Evolutionary conservation across 2,329 filamentous ascomycete species (phyloP).

Genomic region (Leptoxyphium fumago): DNA sequence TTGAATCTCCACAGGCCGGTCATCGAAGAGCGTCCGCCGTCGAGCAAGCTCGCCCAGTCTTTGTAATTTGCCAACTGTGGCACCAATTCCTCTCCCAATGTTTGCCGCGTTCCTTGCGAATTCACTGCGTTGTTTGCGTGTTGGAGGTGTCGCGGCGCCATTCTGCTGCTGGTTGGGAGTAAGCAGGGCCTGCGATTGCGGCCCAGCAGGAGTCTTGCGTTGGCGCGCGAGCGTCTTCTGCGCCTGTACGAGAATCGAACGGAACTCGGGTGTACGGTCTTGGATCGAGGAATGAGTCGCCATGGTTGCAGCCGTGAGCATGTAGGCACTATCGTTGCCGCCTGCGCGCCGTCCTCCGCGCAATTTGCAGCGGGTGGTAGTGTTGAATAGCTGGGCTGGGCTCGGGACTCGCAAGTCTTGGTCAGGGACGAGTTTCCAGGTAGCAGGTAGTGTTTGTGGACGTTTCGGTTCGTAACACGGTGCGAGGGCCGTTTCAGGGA

Average conservation of each 20-base stretch:
- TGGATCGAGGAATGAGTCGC: slow-evolving; percentile 59
- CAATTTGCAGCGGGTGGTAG: no score
- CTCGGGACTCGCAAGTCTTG: no score
- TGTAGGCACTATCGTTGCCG: neutral
- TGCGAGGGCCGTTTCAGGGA: no score
- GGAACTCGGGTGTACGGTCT: slow-evolving; percentile 92
- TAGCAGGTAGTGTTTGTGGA: no score
- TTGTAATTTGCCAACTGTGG: slow-evolving; percentile 88
- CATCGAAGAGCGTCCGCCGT: slow-evolving; percentile 92
- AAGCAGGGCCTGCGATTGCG: slow-evolving; percentile 20
- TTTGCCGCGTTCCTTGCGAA: slow-evolving; percentile 85
- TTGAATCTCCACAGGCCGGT: slow-evolving; percentile 90
- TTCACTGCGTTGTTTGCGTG: slow-evolving; percentile 51
- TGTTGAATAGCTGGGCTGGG: no score
- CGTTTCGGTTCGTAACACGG: no score
- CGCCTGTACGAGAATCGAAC: slow-evolving; percentile 72
- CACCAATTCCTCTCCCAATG: slow-evolving; percentile 80
- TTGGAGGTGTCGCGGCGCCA: slow-evolving; percentile 27
- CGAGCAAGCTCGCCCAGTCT: slow-evolving; percentile 89
- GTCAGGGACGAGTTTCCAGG: no score
- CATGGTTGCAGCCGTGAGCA: slow-evolving; percentile 24
- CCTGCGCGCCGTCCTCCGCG: no score
- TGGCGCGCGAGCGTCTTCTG: slow-evolving; percentile 48
- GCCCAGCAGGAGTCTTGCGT: slow-evolving; percentile 56
- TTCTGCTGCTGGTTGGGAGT: slow-evolving; percentile 18